Evolutionary conservation across 2,329 filamentous ascomycete species (phyloP), one percentile per base, ranked within the genome.

Genomic region (Sporothrix inflata): DNA sequence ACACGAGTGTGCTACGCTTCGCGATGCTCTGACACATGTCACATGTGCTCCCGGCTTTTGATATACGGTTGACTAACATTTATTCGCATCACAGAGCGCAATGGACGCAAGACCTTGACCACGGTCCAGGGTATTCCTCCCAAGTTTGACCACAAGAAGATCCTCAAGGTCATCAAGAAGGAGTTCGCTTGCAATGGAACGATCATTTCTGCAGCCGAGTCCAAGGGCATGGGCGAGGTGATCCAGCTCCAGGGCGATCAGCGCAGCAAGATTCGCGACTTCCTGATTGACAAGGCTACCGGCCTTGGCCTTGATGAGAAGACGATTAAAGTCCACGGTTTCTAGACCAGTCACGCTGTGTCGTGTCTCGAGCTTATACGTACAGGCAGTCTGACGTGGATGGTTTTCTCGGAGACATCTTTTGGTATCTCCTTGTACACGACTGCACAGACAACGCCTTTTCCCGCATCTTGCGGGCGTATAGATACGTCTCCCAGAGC

Each of bases 101-200:
- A 99, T 98, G 96, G 96, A 91, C 96, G 96, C 85, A 99, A 99
- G 90, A 98, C 96, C 88, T 89, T 99, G 92, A 99, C 96, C 80
- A 99, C 96, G 80, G 94, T 99, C 81, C 95, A 98, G 90, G 96
- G 96, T 85, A 91, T 99, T 80, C 95, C 96, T 76, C 96, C 96
- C 88, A 98, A 98, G 83, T 98, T 98, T 82, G 95, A 98, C 86
- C 94, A 96, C 85, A 98, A 98, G 91, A 98, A 98, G 88, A 98
- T 99, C 83, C 91, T 99, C 81, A 98, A 98, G 88, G 94, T 97
- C 85, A 97, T 98, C 88, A 98, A 98, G 91, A 98, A 98, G 90
- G 71, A 72, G 55, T 72, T 72, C 24, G 75, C 75, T 71, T 76
- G 75, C 75, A 76, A 76, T 76, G 75, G 75, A 34, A 75, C 74